Evolutionary conservation across 2,329 filamentous ascomycete species (phyloP), one percentile per base, ranked within the genome.

Genomic region (Coleophoma crateriformis): DNA sequence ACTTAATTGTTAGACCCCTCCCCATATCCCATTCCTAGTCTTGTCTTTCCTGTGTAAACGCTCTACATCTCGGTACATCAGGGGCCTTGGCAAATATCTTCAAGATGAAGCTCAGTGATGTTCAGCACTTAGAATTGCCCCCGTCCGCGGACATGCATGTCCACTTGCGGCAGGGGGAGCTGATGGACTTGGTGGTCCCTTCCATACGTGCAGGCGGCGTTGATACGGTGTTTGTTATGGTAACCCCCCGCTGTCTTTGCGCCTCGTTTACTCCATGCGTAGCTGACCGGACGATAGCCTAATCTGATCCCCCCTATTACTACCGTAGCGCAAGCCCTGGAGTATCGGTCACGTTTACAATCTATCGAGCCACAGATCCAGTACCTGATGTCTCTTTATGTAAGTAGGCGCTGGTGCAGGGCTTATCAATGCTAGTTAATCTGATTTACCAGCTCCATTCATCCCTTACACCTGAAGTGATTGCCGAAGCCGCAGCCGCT

Each of bases 371-470:
- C 80, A 2, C 73, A 76, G 46, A 80, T 89, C 51, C 78, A 77
- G 51, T 90, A 81, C 61, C 77, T 90, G 51, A 89, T 90, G 85
- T 85, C 86, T 1, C 75, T 90, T 40, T 90, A 59, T 27, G 27
- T 27, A 27, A 27, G 27, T 27, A 27, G 27, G 27, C 27, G 27
- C 2, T 7, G 6, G 6, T 27, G 8, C 6, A 27, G 27, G 22
- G 7, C 27, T 27, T 27, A 27, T 27, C 27, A 27, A 27, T 27
- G 8, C 8, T 27, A 27, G 27, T 27, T 27, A 27, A 27, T 27
- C 27, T 27, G 8, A 27, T 27, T 27, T 7, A 2, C 5, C 8
- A 27, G 46, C 51, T 60, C 8, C 47, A 59, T 47, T 51, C 55
- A 34, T 56, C 27, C 15, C 59, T 64, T 13, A 63, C 56, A 11